phyloP scores from a whole-genome alignment of 805 yeast species.

The Saturnispora diversa region DNA sequence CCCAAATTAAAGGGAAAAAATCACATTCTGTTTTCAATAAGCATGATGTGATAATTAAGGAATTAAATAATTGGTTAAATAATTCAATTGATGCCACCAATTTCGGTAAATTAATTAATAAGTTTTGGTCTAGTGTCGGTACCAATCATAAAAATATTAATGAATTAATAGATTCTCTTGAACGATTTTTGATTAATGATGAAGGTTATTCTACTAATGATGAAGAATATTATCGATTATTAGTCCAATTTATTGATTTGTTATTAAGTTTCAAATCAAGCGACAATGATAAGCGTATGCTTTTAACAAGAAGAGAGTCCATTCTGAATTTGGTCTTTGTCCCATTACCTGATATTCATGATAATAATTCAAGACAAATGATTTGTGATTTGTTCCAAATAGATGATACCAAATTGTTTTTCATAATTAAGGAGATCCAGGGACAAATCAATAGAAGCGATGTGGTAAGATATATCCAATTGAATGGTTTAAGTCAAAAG shows the following conservation, averaged over 20 bases:
- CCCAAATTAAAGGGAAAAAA: constrained; percentile 17
- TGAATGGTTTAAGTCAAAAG: constrained; percentile 3
- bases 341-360: constrained; percentile 16
- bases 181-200: constrained; percentile 1
- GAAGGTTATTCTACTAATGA: constrained; percentile 1
- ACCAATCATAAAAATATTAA: not conserved
- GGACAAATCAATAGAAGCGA: constrained; percentile 5
- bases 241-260: constrained; percentile 17
- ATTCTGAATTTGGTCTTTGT: constrained; percentile 11
- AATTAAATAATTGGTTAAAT: constrained; percentile 16
- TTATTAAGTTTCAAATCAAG: constrained; percentile 15
- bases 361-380: constrained; percentile 9
- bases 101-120: not conserved
- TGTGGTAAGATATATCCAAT: constrained; percentile 8
- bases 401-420: constrained; percentile 1
- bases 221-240: constrained; percentile 3
- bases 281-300: constrained; percentile 4
- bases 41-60: constrained; percentile 20
- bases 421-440: constrained; percentile 6
- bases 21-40: constrained; percentile 21
- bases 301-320: constrained; percentile 10
- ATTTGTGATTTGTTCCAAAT: constrained; percentile 13
- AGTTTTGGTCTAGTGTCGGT: not conserved
- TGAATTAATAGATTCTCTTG: not conserved
- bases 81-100: constrained; percentile 11